A percentile compares a stretch with the other conserved stretches of the same genome.
Conservation (phyloP, 2,329 filamentous ascomycete genomes). For the Talaromyces amestolkiae region DNA sequence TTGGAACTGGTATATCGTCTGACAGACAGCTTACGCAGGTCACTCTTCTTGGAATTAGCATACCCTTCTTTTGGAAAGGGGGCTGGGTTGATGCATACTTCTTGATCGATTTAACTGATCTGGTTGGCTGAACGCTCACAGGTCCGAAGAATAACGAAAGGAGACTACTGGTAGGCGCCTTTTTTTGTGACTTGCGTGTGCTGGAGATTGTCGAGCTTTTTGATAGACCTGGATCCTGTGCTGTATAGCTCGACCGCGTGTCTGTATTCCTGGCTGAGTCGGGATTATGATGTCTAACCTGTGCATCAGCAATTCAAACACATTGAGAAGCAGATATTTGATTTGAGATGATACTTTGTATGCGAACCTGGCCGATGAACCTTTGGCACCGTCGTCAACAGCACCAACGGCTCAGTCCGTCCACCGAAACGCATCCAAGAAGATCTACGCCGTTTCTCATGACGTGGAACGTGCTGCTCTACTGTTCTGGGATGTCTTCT, state of each 20-base stretch:
- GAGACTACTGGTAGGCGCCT: not conserved
- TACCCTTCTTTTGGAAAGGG: not conserved
- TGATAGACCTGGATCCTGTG: not conserved
- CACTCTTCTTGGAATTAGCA: slow-evolving; percentile 47
- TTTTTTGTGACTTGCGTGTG: not conserved
- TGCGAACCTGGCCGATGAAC: not conserved
- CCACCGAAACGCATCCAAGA: not conserved
- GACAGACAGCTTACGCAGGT: slow-evolving; percentile 70
- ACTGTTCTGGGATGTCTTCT: not conserved
- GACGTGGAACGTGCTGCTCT: not conserved
- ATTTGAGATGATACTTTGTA: not conserved
- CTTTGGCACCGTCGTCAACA: slow-evolving; percentile 4
- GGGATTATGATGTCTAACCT: not conserved
- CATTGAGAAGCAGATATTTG: not conserved
- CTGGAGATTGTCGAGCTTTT: not conserved
- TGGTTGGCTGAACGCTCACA: not conserved
- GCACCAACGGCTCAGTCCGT: slow-evolving; percentile 1
- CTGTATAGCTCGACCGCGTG: not conserved
- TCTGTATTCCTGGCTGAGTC: not conserved
- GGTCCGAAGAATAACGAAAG: slow-evolving; percentile 5
- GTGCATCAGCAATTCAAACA: not conserved
- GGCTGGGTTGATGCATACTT: not conserved
- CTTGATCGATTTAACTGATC: not conserved
- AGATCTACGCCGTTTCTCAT: not conserved
- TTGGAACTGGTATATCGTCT: slow-evolving; percentile 62